These are phyloP conservation scores for Pyrenophora teres DNA, from an alignment of 2,329 filamentous ascomycete species.

Conservation along the genomic window DNA sequence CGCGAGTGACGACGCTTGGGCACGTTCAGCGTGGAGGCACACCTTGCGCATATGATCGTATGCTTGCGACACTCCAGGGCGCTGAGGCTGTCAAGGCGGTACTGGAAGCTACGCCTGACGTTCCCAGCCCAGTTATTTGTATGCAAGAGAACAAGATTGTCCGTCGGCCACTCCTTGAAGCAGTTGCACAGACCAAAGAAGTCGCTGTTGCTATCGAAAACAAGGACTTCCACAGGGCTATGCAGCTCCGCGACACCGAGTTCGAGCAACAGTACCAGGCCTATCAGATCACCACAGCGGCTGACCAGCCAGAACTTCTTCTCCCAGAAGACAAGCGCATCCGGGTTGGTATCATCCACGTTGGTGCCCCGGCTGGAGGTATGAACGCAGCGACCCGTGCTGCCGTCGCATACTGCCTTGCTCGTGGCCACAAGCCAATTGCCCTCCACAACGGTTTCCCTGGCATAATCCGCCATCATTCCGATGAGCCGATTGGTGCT, in stretches of 20 bases:
- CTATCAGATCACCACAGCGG: conserved; percentile 88
- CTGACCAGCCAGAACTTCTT: conserved; percentile 70
- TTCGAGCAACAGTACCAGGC: conserved; percentile 91
- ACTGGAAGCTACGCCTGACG: conserved; percentile 69
- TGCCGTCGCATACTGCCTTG: conserved; percentile 89
- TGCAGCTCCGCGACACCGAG: conserved; percentile 87
- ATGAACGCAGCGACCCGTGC: conserved; percentile 97
- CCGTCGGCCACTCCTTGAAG: conserved; percentile 84
- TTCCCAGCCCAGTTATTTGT: conserved; percentile 91
- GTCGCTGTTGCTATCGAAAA: conserved; percentile 80
- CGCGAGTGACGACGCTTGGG: conserved; percentile 89
- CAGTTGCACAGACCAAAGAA: conserved; percentile 82
- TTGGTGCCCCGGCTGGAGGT: conserved; percentile 92
- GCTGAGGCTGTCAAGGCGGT: conserved; percentile 41
- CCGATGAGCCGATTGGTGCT: conserved; percentile 77
- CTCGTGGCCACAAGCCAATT: conserved; percentile 87
- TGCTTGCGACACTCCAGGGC: conserved; percentile 86
- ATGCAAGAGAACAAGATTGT: conserved; percentile 98
- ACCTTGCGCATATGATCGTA: conserved; percentile 91
- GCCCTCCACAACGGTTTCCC: conserved; percentile 98
- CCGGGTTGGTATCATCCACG: conserved; percentile 94
- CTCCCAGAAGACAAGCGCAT: conserved; percentile 79
- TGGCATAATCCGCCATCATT: conserved; percentile 88
- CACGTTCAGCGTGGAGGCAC: conserved; percentile 96
- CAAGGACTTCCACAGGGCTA: conserved; percentile 85